A percentile compares a stretch with the other conserved stretches of the same genome.
Conservation (phyloP, 257 asterid genomes). For the Forsythia suspensa region DNA sequence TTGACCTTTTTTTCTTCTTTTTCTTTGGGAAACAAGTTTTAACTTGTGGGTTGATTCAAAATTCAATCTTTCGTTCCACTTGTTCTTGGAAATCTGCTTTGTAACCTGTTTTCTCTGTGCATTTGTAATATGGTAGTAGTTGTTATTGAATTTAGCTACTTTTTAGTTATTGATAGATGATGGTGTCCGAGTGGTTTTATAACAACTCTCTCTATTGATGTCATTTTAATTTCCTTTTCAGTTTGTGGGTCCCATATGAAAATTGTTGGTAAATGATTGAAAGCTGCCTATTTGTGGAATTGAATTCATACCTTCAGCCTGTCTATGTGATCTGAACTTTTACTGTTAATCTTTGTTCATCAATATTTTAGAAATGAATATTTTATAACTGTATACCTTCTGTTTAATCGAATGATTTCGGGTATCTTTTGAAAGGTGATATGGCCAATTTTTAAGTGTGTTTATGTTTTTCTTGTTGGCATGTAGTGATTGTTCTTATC, state of each 20-base stretch:
- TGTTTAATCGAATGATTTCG: not conserved
- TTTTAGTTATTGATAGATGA: not conserved
- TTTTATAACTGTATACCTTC: not conserved
- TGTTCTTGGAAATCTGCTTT: constrained; percentile 18
- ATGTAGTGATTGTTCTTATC: not conserved
- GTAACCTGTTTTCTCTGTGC: not conserved
- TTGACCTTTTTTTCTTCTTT: not conserved
- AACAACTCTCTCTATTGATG: not conserved
- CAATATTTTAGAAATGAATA: not conserved
- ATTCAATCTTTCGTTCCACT: not conserved
- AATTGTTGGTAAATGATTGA: not conserved
- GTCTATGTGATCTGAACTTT: not conserved
- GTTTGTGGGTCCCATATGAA: not conserved
- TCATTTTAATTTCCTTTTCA: not conserved
- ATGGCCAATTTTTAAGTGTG: not conserved
- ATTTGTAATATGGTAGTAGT: not conserved
- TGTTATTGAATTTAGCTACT: constrained; percentile 14
- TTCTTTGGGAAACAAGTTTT: not conserved
- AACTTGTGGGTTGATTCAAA: constrained; percentile 9
- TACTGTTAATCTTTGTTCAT: not conserved
- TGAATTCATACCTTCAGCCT: not conserved
- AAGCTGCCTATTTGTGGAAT: not conserved
- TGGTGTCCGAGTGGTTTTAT: constrained; percentile 13
- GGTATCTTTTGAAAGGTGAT: not conserved
- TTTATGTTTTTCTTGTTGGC: not conserved